Evolutionary conservation across 805 yeast species (phyloP).

Genomic region (Sungouiozyma intestinalis): DNA sequence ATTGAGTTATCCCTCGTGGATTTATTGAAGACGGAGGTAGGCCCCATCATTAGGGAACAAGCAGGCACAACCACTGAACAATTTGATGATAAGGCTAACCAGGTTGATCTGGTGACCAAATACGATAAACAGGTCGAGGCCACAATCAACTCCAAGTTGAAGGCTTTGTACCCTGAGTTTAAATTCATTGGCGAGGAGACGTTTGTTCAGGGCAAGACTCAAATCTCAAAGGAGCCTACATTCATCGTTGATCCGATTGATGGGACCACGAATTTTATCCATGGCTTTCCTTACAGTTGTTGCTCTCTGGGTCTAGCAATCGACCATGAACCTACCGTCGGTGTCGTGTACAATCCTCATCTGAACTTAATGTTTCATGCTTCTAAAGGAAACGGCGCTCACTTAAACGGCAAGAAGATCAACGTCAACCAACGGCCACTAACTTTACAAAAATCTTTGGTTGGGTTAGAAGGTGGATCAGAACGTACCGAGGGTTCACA

Average conservation of each 20-base stretch:
- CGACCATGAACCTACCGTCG: conserved; percentile 41
- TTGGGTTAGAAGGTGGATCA: conserved; percentile 54
- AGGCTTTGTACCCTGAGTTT: conserved; percentile 37
- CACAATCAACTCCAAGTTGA: conserved; percentile 24
- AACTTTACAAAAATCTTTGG: conserved; percentile 39
- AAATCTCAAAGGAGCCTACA: conserved; percentile 42
- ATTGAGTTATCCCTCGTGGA: conserved; percentile 18
- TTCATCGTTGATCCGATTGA: conserved; percentile 58
- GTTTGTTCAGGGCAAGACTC: conserved; percentile 38
- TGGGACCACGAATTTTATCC: conserved; percentile 58
- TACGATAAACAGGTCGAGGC: conserved; percentile 47
- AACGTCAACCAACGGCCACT: conserved; percentile 28
- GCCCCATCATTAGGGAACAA: conserved; percentile 19
- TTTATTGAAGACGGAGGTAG: conserved; percentile 16
- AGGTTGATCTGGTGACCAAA: conserved; percentile 54
- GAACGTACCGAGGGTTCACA: conserved; percentile 48
- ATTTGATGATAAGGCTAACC: conserved; percentile 47
- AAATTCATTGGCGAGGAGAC: conserved; percentile 55
- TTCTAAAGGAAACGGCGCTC: conserved; percentile 46
- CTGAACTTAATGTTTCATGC: conserved; percentile 43
- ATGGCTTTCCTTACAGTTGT: conserved; percentile 51
- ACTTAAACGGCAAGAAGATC: conserved; percentile 35
- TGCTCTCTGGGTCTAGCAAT: conserved; percentile 50
- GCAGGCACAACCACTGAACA: conserved; percentile 25
- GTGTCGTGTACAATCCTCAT: conserved; percentile 57